Evolutionary conservation across 2,329 filamentous ascomycete genomes (phyloP), one percentile per base, ranked within the genome.

Genomic region (Ceratocystiopsis minuta): DNA sequence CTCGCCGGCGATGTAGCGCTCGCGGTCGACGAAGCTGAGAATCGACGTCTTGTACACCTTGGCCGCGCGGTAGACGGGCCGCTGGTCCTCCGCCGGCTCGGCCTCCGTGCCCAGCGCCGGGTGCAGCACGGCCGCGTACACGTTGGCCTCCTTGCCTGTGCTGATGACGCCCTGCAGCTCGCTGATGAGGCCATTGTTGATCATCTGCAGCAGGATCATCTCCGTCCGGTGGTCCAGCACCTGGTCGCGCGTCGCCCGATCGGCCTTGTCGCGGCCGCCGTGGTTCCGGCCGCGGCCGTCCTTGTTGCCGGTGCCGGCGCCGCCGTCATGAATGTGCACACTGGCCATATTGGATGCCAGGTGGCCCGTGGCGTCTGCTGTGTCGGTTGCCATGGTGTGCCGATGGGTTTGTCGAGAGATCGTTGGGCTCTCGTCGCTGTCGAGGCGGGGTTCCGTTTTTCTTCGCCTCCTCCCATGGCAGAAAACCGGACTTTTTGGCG

Each of bases 41-140:
- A 98, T 98, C 42, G 83, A 82, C 9, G 90, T 98, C 70, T 98
- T 98, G 74, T 98, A 98, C 40, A 98, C 84, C 64, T 98, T 98
- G 67, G 96, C 86, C 13, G 90, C 90, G 39, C 85, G 75, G 54
- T 94, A 84, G 1, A 77, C 61, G 1, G 72, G 63, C 16, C 68
- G 62, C 24, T 17, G 37, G 66, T 65, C 34, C 66, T 66, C 43
- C 34, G 16, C 16, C 28, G 16, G 18, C 39, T 14, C 13, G 16
- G 9, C 16, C 37, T 11, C n/a, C 39, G 7, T 14, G 66, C 66
- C 34, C 66, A 66, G 14, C 31, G 4, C 17, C 28, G 20, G 63
- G 39, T 74, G 65, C 3, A 76, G 71, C 12, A 93, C 70, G 16
- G 88, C 86, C 48, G 92, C 85, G 62, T 98, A 98, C 20, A 98